Evolutionary conservation across 2,329 filamentous ascomycete species (phyloP), one percentile per base, ranked within the genome.

Genomic region (Claviceps maximensis): DNA sequence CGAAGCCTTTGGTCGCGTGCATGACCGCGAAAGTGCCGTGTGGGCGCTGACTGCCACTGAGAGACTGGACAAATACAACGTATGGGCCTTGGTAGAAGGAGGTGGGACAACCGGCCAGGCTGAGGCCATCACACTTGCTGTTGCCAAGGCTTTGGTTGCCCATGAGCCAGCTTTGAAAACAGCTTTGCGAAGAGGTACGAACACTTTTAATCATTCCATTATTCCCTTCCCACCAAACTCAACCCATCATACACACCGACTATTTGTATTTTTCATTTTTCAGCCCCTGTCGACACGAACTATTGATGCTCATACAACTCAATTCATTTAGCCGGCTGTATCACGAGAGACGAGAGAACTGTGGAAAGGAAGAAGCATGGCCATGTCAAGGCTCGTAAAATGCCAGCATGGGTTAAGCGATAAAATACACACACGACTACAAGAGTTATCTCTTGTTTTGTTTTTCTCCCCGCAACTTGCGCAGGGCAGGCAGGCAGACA

Each of bases 311-410:
- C 21, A 41, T 50, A 51, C 25, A 46, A 47, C 12, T 48, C 49
- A 47, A 53, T 57, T 52, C 50, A 65, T 64, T 13, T 69, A 98
- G 93, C 91, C 67, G 94, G 94, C 58, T 89, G 86, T 69, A 80
- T 98, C 58, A 94, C 90, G 51, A 86, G 91, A 65, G 91, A 98
- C 74, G 80, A 84, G 54, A 89, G 91, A 73, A 83, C 78, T 65
- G 94, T 98, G 60, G 93, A 98, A 74, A 91, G 93, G 69, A 98
- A 98, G 84, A 97, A 98, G 80, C 82, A 89, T 54, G 94, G 93
- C 61, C 88, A 89, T 65, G 71, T 95, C 73, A 98, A 98, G 79
- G 91, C 93, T 54, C 87, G 93, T 72, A 98, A 98, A 83, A 94
- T 86, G 82, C 91, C 91, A 56, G 80, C 93, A 63, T 98, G 94